Evolutionary conservation across 768 basidiomycete genomes (phyloP).

Genomic region (Chlorophyllum brunneum): DNA sequence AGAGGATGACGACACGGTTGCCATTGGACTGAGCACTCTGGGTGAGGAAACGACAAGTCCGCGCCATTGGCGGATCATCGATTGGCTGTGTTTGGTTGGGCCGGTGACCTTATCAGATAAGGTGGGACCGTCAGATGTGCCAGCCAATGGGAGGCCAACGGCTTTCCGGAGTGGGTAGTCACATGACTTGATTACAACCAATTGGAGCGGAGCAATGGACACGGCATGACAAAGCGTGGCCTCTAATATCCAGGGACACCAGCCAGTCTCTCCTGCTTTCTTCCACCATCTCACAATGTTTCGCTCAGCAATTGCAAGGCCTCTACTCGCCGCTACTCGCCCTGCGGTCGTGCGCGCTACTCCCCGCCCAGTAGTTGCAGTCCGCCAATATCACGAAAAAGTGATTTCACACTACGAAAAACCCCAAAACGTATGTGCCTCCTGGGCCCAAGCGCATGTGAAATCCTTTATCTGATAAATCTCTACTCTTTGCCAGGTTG

Average conservation of each 20-base stretch:
- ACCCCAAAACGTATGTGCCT: slow-evolving; percentile 84
- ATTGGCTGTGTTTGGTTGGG: slow-evolving; percentile 2
- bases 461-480: slow-evolving; percentile 55
- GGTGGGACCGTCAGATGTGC: not conserved
- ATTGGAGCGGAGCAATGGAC: slow-evolving; percentile 9
- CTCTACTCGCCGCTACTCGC: slow-evolving; percentile 45
- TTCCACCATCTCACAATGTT: slow-evolving; percentile 52
- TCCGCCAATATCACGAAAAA: slow-evolving; percentile 89
- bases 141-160: not conserved
- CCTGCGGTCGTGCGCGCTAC: slow-evolving; percentile 34
- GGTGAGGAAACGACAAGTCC: not conserved
- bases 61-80: slow-evolving; percentile 5
- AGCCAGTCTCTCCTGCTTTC: slow-evolving; percentile 14
- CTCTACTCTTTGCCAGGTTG: slow-evolving; percentile 59
- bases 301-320: slow-evolving; percentile 53
- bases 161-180: not conserved
- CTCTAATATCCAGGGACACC: not conserved
- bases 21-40: too few relatives aligned
- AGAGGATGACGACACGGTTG: slow-evolving; percentile 20
- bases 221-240: slow-evolving; percentile 9
- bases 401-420: slow-evolving; percentile 97
- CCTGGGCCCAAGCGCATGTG: slow-evolving; percentile 10
- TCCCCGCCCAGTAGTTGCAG: slow-evolving; percentile 42
- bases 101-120: slow-evolving; percentile 4
- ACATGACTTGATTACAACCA: slow-evolving; percentile 8